Base-by-base conservation (phyloP, 805 yeast genomes). In the Pichia paraexigua region DNA sequence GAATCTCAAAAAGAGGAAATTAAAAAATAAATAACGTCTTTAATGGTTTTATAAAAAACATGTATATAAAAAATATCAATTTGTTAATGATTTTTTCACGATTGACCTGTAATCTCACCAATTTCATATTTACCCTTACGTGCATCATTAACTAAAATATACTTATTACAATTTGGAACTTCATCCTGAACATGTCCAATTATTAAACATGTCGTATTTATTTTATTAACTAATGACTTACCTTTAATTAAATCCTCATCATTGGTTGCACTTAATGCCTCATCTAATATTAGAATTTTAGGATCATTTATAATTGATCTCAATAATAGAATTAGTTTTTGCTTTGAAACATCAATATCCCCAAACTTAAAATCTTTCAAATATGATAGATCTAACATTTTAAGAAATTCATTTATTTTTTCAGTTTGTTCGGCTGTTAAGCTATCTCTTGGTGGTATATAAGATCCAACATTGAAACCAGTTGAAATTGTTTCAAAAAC, bases 261-360 rank as follows among this genome's bases (percentile, higher is more conserved):
- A 41, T 85, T 87, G 94, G 92, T 87, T 17, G 90, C 95, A 22
- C 96, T 87, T 53, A 92, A 80, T 0, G 98, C 95, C 70, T 92
- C 99, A 66, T 92, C 99, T 2, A 92, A 71, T 45, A 92, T 84
- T 48, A 92, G 71, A 1, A 92, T 69, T 46, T 79, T 77, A 0
- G 99, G 99, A 55, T 79, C 71, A 64, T 87, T 88, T 42, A 88
- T 74, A 18, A 92, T 62, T 2, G 96, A 85, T 51, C 99, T 73
- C 24, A 90, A 68, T 58, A 94, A 83, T 25, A 92, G 70, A 0
- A 81, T 79, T 13, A 88, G 66, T 62, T 92, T 92, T 66, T 92
- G 98, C 53, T 85, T 79, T 48, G 89, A 82, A 5, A 87, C 72
- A 1, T 80, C 66, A 24, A 88, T 66, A 5, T 80, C 80, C 17